Base-by-base conservation (phyloP, 192 early-diverging fungal genomes). In the Coemansia sp. region DNA sequence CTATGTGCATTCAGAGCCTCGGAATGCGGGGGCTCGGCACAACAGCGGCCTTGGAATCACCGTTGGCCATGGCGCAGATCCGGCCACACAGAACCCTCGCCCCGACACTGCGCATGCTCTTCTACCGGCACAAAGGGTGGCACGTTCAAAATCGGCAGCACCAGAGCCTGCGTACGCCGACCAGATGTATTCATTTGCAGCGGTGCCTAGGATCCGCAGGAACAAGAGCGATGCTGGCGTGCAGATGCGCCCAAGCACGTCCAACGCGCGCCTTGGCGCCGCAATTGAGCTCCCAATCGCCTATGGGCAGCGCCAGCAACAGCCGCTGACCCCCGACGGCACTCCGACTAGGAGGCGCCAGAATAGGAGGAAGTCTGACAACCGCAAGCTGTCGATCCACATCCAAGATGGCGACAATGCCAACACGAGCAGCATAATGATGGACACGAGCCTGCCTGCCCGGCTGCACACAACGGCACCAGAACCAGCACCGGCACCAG, bases 21-120 rank as follows among this genome's bases (percentile, higher is more conserved):
- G 51, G 34, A n/a, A 65, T 33, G n/a, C 38, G 20, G 26, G 16
- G 16, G 56, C 51, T 9, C 34, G 46, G 6, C 35, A 48, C 15
- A 36, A 9, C 26, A 71, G 53, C 68, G 79, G 79, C 0, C 74
- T 82, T 14, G 79, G 79, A 5, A 82, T 82, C 23, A 44, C 57
- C 1, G 59, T 76, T 34, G 14, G 59, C 9, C 63, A 59, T 35
- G n/a, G 33, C 24, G 30, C 33, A 7, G 30, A 53, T 11, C 59
- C 4, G 4, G 72, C 41, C 51, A 15, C 57, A 33, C 34, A 38
- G 11, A 10, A 26, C 51, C 10, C 35, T 56, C 63, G 70, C 18
- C 70, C 70, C 18, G 70, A 63, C 26, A 72, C 70, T 11, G 63
- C 70, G 8, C 70, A 66, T 30, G 67, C 55, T 30, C 45, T 38